These are phyloP conservation scores for Carex kokanica DNA, from an alignment of 176 grass and related monocot species.

Conservation along the genomic window DNA sequence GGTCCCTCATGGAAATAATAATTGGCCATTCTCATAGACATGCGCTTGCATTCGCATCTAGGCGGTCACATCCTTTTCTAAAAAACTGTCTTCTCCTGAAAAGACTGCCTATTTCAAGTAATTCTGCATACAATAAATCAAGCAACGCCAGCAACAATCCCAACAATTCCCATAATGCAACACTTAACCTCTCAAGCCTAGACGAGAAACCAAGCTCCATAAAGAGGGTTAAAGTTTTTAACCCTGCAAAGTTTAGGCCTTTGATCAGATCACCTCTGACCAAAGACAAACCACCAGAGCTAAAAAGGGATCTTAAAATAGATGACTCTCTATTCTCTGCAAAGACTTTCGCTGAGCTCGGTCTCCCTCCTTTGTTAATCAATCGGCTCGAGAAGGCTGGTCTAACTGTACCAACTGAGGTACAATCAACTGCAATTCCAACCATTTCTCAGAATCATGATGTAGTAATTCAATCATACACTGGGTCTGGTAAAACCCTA, in stretches of 20 bases:
- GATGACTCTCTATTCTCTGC: slow-evolving; percentile 84
- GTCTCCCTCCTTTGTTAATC: slow-evolving; percentile 67
- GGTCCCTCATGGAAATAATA: slow-evolving; percentile 39
- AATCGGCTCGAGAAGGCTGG: slow-evolving; percentile 51
- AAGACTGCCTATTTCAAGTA: slow-evolving; percentile 32
- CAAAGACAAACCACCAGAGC: slow-evolving; percentile 29
- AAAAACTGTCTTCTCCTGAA: slow-evolving; percentile 44
- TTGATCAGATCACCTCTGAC: slow-evolving; percentile 33
- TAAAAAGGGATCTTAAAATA: slow-evolving; percentile 52
- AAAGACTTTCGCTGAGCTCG: slow-evolving; percentile 70
- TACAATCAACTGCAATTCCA: slow-evolving; percentile 78
- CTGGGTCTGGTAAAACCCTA: slow-evolving; percentile 82
- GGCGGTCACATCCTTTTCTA: slow-evolving; percentile 47
- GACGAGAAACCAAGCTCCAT: slow-evolving; percentile 33
- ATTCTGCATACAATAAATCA: slow-evolving; percentile 43
- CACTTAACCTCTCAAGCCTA: slow-evolving; percentile 58
- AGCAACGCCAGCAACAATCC: slow-evolving; percentile 24
- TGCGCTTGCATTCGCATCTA: slow-evolving; percentile 66
- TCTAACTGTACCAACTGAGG: slow-evolving; percentile 73
- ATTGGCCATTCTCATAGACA: slow-evolving; percentile 50
- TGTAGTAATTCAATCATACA: slow-evolving; percentile 81
- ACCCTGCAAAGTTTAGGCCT: slow-evolving; percentile 29
- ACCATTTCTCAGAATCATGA: slow-evolving; percentile 76
- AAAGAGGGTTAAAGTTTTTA: slow-evolving; percentile 45
- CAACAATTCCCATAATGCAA: slow-evolving; percentile 15